A percentile compares a stretch with the other conserved stretches of the same genome.
These are phyloP conservation scores for Sugiyamaella americana DNA, from an alignment of 805 yeast genomes.

Conservation along the genomic window DNA sequence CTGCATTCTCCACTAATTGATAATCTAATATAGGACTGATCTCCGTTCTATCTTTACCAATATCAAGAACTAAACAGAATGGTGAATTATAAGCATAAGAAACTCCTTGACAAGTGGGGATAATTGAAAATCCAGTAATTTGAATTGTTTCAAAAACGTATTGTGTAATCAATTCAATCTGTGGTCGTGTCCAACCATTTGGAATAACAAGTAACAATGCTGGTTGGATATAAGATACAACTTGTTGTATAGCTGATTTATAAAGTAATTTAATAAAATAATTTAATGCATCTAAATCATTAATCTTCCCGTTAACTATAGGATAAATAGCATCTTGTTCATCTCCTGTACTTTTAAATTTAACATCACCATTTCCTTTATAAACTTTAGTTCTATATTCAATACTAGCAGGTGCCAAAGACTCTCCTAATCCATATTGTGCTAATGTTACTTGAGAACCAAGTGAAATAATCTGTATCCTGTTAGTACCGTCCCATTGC, in stretches of 20 bases:
- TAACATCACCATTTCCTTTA: conserved; percentile 27
- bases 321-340: conserved; percentile 52
- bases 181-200: conserved; percentile 59
- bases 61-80: conserved; percentile 69
- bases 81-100: conserved; percentile 61
- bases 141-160: conserved; percentile 69
- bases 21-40: conserved; percentile 75
- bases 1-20: conserved; percentile 52
- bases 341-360: conserved; percentile 36
- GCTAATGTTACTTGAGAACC: conserved; percentile 73
- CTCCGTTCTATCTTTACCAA: conserved; percentile 72
- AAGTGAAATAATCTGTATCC: conserved; percentile 54
- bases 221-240: conserved; percentile 36
- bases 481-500: background rate
- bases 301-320: conserved; percentile 56
- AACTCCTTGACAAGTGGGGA: conserved; percentile 63
- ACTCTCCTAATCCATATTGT: conserved; percentile 70
- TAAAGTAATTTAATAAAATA: conserved; percentile 48
- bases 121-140: conserved; percentile 62
- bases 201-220: conserved; percentile 68
- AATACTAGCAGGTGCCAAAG: conserved; percentile 67
- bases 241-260: conserved; percentile 34
- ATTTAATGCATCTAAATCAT: conserved; percentile 62
- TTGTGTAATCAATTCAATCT: conserved; percentile 64
- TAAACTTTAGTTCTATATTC: conserved; percentile 76